Evolutionary conservation across 2,329 filamentous ascomycete species (phyloP).

Genomic region (Akanthomyces lecanii): DNA sequence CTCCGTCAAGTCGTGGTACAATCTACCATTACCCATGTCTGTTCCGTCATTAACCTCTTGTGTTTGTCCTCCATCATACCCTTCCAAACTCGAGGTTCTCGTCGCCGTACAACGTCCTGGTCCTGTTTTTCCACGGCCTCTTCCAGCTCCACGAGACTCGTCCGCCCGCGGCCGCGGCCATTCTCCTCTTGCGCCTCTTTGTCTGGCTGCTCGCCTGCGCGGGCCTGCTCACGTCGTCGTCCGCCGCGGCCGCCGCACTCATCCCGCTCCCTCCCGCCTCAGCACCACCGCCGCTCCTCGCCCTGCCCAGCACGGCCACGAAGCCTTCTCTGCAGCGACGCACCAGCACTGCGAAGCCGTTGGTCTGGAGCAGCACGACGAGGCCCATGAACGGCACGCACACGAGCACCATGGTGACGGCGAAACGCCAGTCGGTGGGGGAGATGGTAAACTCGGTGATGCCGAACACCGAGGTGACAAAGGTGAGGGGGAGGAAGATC

Average conservation of each 20-base stretch:
- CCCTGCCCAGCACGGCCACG: neutral
- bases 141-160: constrained; percentile 8
- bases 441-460: constrained; percentile 44
- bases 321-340: constrained; percentile 18
- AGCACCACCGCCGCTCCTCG: neutral
- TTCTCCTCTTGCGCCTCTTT: constrained; percentile 21
- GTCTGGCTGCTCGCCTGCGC: neutral
- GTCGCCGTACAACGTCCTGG: neutral
- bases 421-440: constrained; percentile 42
- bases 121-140: constrained; percentile 5
- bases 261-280: neutral
- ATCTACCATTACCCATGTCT: neutral
- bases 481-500: constrained; percentile 58
- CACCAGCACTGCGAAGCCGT: constrained; percentile 31
- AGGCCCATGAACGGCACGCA: constrained; percentile 48
- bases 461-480: constrained; percentile 57
- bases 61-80: neutral
- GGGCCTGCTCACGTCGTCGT: neutral
- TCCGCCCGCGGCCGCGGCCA: constrained; percentile 15
- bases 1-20: neutral
- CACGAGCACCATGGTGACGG: constrained; percentile 61
- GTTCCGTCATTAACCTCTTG: too few species aligned
- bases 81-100: neutral
- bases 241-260: neutral
- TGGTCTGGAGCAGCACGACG: constrained; percentile 42